Base-by-base conservation (phyloP, 78 protist species). In the Dictyostelium capitatum region DNA sequence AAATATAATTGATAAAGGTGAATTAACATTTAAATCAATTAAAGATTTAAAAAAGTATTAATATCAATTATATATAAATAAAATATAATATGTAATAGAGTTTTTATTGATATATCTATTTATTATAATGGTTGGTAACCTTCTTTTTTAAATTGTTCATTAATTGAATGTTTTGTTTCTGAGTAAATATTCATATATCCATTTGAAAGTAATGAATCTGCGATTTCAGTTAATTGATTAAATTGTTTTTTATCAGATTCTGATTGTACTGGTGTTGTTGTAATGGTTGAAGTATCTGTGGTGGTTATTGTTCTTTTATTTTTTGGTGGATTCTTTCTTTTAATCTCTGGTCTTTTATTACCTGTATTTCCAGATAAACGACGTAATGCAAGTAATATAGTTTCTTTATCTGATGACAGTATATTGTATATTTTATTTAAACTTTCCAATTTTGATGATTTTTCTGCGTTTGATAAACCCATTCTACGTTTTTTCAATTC, bases 171-270 rank as follows among this genome's bases (percentile, higher is more conserved):
- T 65, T 77, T 87, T 19, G 70, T 78, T 23, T 87, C 93, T 30
- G 83, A 65, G 50, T 87, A 87, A 14, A 87, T 87, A 77, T 87
- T 77, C 74, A 87, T 79, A 59, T 25, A 64, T n/a, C 93, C 93
- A 65, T 64, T 64, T 46, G 93, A 77, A 32, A 87, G 19, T 51
- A 87, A 64, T 17, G 67, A n/a, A 64, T 87, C 83, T 2, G 79
- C 70, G 9, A 82, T 17, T 50, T 59, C 84, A 47, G 93, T 77
- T 51, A 87, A 51, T 59, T 74, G 23, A 28, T 47, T 48, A 43
- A 87, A 87, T 64, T 28, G 15, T 32, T 14, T n/a, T 64, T 77
- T 87, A 64, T 85, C 83, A 8, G 32, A 37, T 48, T 59, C 84
- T n/a, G 25, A 46, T 70, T 56, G 25, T 28, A 30, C 53, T 9